These are phyloP conservation scores for Phascolomyces articulosus DNA, from an alignment of 371 early-diverging fungal species.

Conservation along the genomic window DNA sequence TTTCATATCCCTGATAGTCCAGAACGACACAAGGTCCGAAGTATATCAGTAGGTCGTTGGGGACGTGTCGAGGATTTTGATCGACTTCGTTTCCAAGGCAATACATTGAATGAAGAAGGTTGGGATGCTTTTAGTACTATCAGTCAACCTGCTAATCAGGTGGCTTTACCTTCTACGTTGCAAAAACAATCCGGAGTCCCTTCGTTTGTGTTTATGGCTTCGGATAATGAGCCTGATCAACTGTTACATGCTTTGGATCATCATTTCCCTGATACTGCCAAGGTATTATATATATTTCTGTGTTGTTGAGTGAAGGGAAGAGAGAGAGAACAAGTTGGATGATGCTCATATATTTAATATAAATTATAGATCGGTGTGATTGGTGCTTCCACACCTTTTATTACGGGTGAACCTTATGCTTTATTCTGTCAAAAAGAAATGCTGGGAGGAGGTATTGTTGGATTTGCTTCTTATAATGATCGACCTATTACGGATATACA, in stretches of 20 bases:
- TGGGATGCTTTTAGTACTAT: conserved; percentile 52
- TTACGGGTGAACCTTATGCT: conserved; percentile 66
- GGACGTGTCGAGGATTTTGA: conserved; percentile 46
- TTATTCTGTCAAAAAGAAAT: conserved; percentile 55
- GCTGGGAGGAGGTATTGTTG: conserved; percentile 64
- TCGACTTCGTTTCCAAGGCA: conserved; percentile 32
- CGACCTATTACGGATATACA: neutral
- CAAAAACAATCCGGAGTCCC: conserved; percentile 23
- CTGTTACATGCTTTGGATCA: conserved; percentile 58
- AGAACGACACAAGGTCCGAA: conserved; percentile 50
- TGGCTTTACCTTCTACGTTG: conserved; percentile 27
- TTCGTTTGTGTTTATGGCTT: conserved; percentile 52
- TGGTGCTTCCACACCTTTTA: conserved; percentile 72
- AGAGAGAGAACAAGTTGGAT: too few species aligned
- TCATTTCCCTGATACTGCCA: conserved; percentile 51
- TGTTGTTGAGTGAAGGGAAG: too few species aligned
- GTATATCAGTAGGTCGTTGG: conserved; percentile 62
- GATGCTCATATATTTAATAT: neutral
- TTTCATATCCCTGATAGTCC: conserved; percentile 32
- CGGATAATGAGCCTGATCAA: conserved; percentile 70
- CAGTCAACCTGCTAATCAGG: conserved; percentile 33
- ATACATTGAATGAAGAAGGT: conserved; percentile 47
- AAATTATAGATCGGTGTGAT: conserved; percentile 52
- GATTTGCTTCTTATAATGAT: conserved; percentile 51
- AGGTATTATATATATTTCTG: too few species aligned